A percentile compares a stretch with the other conserved stretches of the same genome.
Conservation (phyloP, 225 moss, liverwort and hornwort species). For the Bryoerythrophyllum caledonicum region DNA sequence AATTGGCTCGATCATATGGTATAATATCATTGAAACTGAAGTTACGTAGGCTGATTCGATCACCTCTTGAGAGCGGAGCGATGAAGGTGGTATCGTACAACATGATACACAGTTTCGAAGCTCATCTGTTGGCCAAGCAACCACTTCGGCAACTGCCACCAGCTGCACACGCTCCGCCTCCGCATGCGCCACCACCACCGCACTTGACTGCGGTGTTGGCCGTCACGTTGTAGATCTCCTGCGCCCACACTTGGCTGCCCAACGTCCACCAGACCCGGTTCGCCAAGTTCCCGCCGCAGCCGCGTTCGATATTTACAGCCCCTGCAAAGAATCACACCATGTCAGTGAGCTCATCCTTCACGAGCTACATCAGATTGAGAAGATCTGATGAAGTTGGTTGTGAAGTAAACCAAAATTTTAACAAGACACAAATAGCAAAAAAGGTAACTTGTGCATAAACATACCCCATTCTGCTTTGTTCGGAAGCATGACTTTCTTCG, state of each 20-base stretch:
- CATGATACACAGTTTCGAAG: slow-evolving; percentile 12
- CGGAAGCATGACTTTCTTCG: slow-evolving; percentile 26
- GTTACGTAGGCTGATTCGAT: background rate
- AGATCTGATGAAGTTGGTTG: background rate
- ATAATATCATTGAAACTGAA: background rate
- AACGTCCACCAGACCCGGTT: slow-evolving; percentile 44
- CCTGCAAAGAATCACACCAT: slow-evolving; percentile 17
- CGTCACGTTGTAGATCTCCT: slow-evolving; percentile 20
- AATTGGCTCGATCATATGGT: background rate
- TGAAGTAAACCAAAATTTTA: too few relatives aligned
- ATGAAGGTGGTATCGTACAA: slow-evolving; percentile 12
- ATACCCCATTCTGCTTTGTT: slow-evolving; percentile 49
- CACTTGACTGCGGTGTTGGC: slow-evolving; percentile 14
- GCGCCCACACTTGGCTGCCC: slow-evolving; percentile 27
- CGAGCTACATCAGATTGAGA: background rate
- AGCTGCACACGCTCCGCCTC: slow-evolving; percentile 40
- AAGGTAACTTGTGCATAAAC: too few relatives aligned
- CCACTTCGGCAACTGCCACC: slow-evolving; percentile 26
- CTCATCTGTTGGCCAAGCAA: slow-evolving; percentile 23
- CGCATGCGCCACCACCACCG: slow-evolving; percentile 37
- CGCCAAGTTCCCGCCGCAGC: slow-evolving; percentile 4
- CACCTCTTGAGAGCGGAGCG: background rate
- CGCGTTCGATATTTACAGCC: slow-evolving; percentile 37
- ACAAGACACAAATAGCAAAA: too few relatives aligned
- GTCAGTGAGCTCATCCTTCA: background rate